Evolutionary conservation across 2,329 filamentous ascomycete genomes (phyloP), one percentile per base, ranked within the genome.

Genomic region (Simplicillium sp.): DNA sequence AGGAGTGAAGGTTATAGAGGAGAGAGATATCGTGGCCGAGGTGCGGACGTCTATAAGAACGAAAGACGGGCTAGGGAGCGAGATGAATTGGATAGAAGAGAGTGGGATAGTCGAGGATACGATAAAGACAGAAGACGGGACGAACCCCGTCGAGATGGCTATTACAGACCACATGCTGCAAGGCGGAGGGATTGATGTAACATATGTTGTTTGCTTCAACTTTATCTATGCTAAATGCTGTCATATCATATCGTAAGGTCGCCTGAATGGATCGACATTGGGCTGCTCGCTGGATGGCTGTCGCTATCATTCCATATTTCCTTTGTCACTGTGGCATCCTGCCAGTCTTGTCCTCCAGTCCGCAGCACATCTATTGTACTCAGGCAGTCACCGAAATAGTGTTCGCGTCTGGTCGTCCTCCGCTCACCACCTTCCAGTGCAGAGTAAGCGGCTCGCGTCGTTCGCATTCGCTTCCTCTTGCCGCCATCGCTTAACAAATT

Each of bases 391-490:
- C 72, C 67, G 53, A 94, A 90, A 70, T 87, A 92, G 44, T 71
- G 73, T 45, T 90, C 84, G 37, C 76, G 70, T 34, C 86, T 71
- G 7, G 80, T 85, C 3, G 66, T 76, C 25, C 71, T 70, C 46
- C 87, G 75, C 40, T 75, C 69, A 1, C 84, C 82, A 12, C 85
- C 85, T 56, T 92, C 87, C 1, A 89, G 64, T 1, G 87, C 87
- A 29, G 84, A 85, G 41, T 83, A 73, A 37, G 84, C 84, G 37
- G 82, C 78, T 40, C 87, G 67, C 0, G 87, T 94, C 3, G 73
- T 88, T 17, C 87, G 68, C 55, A 77, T 70, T 13, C 80, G 70
- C 54, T 68, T 72, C 15, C 50, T 48, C 37, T 50, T 54, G 12
- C 71, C 73, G 6, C 74, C 75, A 46, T 80, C 74, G 39, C 74